phyloP scores from a whole-genome alignment of 2,329 filamentous ascomycete species.

The Microsporum ferrugineum region DNA sequence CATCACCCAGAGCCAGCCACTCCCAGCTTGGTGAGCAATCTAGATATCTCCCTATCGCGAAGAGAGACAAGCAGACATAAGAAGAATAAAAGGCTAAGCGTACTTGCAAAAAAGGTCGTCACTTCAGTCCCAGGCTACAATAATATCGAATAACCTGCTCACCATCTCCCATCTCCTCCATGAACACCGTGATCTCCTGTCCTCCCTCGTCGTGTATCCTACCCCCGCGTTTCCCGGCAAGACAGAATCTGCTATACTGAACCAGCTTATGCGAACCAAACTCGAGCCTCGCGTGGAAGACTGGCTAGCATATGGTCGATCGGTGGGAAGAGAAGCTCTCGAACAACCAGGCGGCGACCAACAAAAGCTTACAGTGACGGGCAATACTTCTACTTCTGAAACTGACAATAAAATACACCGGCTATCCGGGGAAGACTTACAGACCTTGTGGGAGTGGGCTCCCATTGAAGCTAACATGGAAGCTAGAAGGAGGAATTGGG shows the following conservation, averaged over 20 bases:
- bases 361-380: neutral
- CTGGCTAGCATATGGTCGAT: constrained; percentile 54
- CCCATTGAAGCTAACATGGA: constrained; percentile 38
- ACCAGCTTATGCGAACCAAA: constrained; percentile 68
- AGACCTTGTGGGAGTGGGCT: constrained; percentile 51
- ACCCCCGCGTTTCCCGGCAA: constrained; percentile 62
- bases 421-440: constrained; percentile 40
- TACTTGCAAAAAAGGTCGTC: constrained; percentile 48
- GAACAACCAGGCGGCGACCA: constrained; percentile 5
- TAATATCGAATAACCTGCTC: constrained; percentile 59
- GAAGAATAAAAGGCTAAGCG: neutral
- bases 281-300: constrained; percentile 66
- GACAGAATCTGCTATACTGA: constrained; percentile 49
- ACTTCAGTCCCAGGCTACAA: constrained; percentile 58
- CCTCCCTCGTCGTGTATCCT: constrained; percentile 61
- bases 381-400: neutral
- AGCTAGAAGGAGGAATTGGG: constrained; percentile 39
- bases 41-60: neutral
- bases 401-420: neutral
- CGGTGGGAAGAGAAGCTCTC: constrained; percentile 24
- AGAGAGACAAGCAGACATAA: neutral
- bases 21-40: constrained; percentile 52
- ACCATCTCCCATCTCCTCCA: constrained; percentile 54
- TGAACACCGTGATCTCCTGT: constrained; percentile 56
- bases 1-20: constrained; percentile 50